phyloP scores from a whole-genome alignment of 2,329 filamentous ascomycete species.

The Monilinia vaccinii-corymbosi region DNA sequence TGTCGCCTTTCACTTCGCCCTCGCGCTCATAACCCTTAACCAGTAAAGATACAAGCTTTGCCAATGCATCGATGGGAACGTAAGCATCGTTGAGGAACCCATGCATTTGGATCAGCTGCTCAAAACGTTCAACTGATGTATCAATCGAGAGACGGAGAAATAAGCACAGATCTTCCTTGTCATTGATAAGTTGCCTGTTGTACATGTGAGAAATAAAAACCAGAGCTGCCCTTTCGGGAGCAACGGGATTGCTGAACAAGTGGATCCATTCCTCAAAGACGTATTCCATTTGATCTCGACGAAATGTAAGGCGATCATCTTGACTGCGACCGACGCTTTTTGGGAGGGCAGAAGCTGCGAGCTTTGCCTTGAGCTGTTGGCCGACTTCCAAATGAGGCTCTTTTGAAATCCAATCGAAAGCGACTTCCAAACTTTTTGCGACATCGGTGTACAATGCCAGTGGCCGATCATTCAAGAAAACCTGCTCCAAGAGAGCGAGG shows the following conservation, averaged over 20 bases:
- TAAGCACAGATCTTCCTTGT: constrained; percentile 64
- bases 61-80: constrained; percentile 66
- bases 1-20: constrained; percentile 49
- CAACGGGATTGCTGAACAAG: constrained; percentile 67
- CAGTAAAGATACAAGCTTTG: constrained; percentile 68
- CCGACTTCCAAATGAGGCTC: constrained; percentile 57
- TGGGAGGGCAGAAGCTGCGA: constrained; percentile 45
- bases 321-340: constrained; percentile 45
- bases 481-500: constrained; percentile 67
- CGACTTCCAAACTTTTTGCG: constrained; percentile 68
- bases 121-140: constrained; percentile 66
- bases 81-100: constrained; percentile 50
- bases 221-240: constrained; percentile 59
- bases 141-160: constrained; percentile 81
- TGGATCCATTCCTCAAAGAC: constrained; percentile 93
- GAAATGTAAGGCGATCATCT: constrained; percentile 48
- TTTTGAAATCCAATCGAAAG: constrained; percentile 72
- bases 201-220: constrained; percentile 83
- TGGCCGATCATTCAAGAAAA: constrained; percentile 69
- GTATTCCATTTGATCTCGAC: constrained; percentile 83
- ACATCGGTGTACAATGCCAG: constrained; percentile 79
- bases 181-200: constrained; percentile 60
- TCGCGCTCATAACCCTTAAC: constrained; percentile 59
- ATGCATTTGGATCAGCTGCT: constrained; percentile 53
- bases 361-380: constrained; percentile 60